These are phyloP conservation scores for Dillenia suffruticosa DNA, from an alignment of 164 flowering plant species.

Conservation along the genomic window DNA sequence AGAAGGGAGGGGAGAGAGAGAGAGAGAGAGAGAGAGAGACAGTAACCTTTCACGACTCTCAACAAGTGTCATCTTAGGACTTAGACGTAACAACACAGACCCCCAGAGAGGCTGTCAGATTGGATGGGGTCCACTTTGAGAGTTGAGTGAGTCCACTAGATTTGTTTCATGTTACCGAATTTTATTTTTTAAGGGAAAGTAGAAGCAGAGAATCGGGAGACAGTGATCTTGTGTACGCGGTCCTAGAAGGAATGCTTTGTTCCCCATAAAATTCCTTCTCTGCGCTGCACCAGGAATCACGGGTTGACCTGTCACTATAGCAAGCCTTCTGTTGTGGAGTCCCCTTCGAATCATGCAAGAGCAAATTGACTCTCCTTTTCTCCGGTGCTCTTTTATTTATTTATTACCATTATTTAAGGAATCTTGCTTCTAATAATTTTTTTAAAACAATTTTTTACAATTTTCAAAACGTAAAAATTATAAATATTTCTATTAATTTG, in stretches of 20 bases:
- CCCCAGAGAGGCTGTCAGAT: constrained; percentile 17
- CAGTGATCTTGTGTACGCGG: background rate
- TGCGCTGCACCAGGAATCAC: constrained; percentile 6
- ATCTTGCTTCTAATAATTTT: too few species aligned
- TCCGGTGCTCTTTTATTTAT: too few species aligned
- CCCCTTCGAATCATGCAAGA: too few species aligned
- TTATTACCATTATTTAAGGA: too few species aligned
- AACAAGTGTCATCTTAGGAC: constrained; percentile 15
- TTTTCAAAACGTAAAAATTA: too few species aligned
- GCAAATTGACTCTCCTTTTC: too few species aligned
- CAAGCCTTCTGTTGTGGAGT: background rate
- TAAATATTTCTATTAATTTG: too few species aligned
- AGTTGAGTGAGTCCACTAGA: constrained; percentile 14
- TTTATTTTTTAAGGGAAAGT: background rate
- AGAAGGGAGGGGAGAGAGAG: too few species aligned
- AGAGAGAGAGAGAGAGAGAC: too few species aligned
- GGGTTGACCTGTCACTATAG: constrained; percentile 1
- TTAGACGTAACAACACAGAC: constrained; percentile 12
- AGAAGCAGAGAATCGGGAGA: constrained; percentile 14
- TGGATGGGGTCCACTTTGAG: background rate
- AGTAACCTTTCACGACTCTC: too few species aligned
- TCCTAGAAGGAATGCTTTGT: background rate
- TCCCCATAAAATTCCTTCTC: constrained; percentile 12
- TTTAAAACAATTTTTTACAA: too few species aligned
- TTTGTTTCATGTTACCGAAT: constrained; percentile 12